Percentiles rank a stretch among this genome's conserved stretches.
These are phyloP conservation scores for Phycomyces nitens DNA, from an alignment of 192 early-diverging fungal genomes.

Conservation along the genomic window DNA sequence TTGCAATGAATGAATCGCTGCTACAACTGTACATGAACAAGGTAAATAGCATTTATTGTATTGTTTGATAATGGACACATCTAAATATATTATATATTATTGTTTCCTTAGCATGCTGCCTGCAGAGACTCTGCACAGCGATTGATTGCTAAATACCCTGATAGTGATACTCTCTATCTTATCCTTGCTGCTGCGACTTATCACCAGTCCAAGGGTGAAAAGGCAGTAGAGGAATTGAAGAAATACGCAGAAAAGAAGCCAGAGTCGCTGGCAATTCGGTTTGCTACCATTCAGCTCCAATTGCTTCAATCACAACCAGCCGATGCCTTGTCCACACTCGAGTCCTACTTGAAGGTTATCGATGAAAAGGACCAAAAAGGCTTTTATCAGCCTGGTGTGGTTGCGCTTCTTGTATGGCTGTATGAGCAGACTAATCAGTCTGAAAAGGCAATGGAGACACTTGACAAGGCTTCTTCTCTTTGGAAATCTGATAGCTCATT, in stretches of 20 bases:
- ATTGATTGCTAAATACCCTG: conserved; percentile 55
- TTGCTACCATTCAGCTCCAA: conserved; percentile 61
- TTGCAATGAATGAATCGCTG: conserved; percentile 63
- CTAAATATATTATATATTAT: not conserved
- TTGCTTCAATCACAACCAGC: conserved; percentile 45
- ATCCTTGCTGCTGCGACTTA: conserved; percentile 54
- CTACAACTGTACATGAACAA: conserved; percentile 55
- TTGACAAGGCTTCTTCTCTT: conserved; percentile 55
- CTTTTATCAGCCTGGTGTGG: conserved; percentile 54
- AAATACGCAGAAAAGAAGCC: conserved; percentile 37
- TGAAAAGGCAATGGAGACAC: conserved; percentile 52
- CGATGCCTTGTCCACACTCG: conserved; percentile 47
- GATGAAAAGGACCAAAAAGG: conserved; percentile 25
- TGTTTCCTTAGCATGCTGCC: conserved; percentile 38
- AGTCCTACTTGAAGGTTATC: conserved; percentile 37
- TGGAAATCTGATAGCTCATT: conserved; percentile 46
- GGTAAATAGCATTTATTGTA: conserved; percentile 20
- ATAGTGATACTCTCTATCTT: conserved; percentile 55
- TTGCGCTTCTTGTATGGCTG: conserved; percentile 71
- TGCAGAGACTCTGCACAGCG: conserved; percentile 50
- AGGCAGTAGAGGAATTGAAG: conserved; percentile 55
- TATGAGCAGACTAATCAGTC: conserved; percentile 62
- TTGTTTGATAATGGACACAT: not conserved
- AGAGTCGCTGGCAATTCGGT: conserved; percentile 49
- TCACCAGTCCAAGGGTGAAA: conserved; percentile 53